Evolutionary conservation across 2,329 filamentous ascomycete genomes (phyloP), one percentile per base, ranked within the genome.

Genomic region (Epichloe coenophiala): DNA sequence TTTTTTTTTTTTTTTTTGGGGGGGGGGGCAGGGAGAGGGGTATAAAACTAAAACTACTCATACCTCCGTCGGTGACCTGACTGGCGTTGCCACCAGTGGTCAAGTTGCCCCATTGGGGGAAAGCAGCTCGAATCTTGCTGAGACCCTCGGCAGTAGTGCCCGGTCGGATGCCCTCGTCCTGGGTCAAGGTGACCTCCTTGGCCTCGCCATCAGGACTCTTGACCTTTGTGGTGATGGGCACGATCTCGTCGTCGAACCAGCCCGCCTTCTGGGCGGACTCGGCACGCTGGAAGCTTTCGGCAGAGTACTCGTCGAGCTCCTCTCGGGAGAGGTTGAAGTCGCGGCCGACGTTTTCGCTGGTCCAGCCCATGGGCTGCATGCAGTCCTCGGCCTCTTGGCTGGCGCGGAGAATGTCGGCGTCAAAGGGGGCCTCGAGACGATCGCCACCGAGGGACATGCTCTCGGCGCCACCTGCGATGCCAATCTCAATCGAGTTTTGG

Each of bases 361-460:
- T 98, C 80, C 95, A 94, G 21, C 93, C 93, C 93, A 98, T 98
- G 58, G 91, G 86, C 76, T 89, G 80, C 80, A 91, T 80, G 75
- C 89, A 93, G 71, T 97, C 91, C 45, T 69, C 69, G 0, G 88
- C 79, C 64, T 96, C 88, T 65, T 88, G 84, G 70, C 77, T 85
- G 61, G 76, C 71, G 59, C 71, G 65, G 45, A 87, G 71, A 53
- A 97, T 80, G 55, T 84, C 81, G 56, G 84, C 81, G 66, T 88
- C 83, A 69, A 96, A 93, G 4, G 86, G 83, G 55, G 79, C 68
- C 43, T 82, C 79, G 38, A 88, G 75, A 21, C 76, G 69, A 64
- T 90, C 87, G 48, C 84, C 84, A 53, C 81, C 81, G 5, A 73
- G 68, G 5, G 83, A 84, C 93, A 98, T 98, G 64, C 78, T 78